Evolutionary conservation across 1,139 yeast genomes (phyloP).

Genomic region (Spencermartinsiella ligniputridi): DNA sequence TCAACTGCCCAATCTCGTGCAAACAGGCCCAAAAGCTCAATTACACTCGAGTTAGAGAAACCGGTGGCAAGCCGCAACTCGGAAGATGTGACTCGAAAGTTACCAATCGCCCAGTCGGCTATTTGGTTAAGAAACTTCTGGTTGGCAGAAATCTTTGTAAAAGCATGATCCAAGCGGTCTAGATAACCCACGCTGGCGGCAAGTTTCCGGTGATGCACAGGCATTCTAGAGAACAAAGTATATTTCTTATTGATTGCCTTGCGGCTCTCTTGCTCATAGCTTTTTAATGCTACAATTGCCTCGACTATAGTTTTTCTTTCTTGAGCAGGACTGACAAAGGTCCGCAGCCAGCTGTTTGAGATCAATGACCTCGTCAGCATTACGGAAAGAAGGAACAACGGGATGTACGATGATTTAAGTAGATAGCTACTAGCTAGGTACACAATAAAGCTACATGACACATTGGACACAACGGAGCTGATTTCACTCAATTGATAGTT

Average conservation of each 20-base stretch:
- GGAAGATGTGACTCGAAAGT: conserved; percentile 42
- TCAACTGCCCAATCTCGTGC: conserved; percentile 65
- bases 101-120: conserved; percentile 39
- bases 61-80: conserved; percentile 35
- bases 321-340: background rate
- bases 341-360: background rate
- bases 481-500: background rate
- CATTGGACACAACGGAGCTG: background rate
- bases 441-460: background rate
- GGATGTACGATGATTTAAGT: background rate
- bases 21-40: conserved; percentile 69
- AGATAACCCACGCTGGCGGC: conserved; percentile 54
- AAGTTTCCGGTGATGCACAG: conserved; percentile 52
- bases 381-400: background rate
- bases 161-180: conserved; percentile 46
- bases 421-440: background rate
- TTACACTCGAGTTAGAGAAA: conserved; percentile 40
- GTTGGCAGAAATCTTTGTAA: conserved; percentile 44
- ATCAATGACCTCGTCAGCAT: background rate
- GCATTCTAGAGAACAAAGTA: conserved; percentile 44
- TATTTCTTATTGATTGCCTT: conserved; percentile 46
- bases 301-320: conserved; percentile 26
- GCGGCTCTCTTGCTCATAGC: conserved; percentile 41
- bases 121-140: conserved; percentile 44
- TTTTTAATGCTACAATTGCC: conserved; percentile 50